These are phyloP conservation scores for Emergomyces pasteurianus DNA, from an alignment of 2,329 filamentous ascomycete genomes.

Conservation along the genomic window DNA sequence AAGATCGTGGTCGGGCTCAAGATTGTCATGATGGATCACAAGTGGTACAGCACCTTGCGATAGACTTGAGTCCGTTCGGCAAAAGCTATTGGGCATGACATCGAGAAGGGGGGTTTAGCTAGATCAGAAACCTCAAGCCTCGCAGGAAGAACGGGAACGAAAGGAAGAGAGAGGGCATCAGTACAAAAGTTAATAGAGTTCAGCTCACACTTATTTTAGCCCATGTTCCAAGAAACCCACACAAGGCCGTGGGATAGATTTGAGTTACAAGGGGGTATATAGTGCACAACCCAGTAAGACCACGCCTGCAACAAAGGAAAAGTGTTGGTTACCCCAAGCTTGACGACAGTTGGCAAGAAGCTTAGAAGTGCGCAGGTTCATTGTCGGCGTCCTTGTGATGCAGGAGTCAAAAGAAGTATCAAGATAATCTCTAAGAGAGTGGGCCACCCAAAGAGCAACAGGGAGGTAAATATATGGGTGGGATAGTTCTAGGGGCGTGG, in stretches of 20 bases:
- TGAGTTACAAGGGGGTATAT: neutral
- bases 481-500: neutral
- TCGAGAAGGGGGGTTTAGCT: slow-evolving; percentile 4
- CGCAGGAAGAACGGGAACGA: neutral
- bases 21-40: slow-evolving; percentile 28
- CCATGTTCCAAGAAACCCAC: neutral
- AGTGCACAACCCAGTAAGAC: neutral
- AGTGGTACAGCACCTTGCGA: slow-evolving; percentile 4
- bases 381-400: neutral
- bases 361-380: neutral
- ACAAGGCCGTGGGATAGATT: neutral
- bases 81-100: slow-evolving; percentile 3
- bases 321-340: slow-evolving; percentile 1
- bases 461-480: neutral
- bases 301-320: neutral
- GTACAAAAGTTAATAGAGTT: neutral
- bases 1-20: slow-evolving; percentile 66
- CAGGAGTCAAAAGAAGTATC: neutral
- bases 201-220: neutral
- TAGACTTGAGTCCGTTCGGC: slow-evolving; percentile 7
- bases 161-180: neutral
- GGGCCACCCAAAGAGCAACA: neutral
- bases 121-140: slow-evolving; percentile 8
- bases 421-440: neutral
- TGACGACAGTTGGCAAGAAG: neutral